These are phyloP conservation scores for Yamadazyma akitaensis DNA, from an alignment of 805 yeast species.

Conservation along the genomic window DNA sequence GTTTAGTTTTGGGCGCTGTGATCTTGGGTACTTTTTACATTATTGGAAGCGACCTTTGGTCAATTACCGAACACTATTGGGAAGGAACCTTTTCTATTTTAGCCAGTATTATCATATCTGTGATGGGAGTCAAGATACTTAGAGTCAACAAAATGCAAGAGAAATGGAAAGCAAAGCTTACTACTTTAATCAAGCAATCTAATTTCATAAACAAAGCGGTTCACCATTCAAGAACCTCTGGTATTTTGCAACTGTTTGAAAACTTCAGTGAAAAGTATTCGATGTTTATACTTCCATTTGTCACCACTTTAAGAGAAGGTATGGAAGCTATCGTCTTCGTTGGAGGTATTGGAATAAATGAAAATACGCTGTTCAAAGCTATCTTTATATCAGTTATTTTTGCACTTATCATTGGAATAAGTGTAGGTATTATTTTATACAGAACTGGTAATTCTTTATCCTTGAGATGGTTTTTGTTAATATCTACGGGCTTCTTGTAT, in stretches of 20 bases:
- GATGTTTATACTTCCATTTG: slow-evolving; percentile 61
- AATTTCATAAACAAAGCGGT: slow-evolving; percentile 20
- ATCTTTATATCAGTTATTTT: slow-evolving; percentile 54
- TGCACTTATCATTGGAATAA: slow-evolving; percentile 58
- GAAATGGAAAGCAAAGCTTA: slow-evolving; percentile 42
- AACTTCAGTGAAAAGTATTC: slow-evolving; percentile 23
- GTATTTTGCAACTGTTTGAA: slow-evolving; percentile 5
- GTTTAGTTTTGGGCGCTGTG: slow-evolving; percentile 38
- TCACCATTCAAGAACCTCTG: background rate
- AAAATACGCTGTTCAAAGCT: slow-evolving; percentile 35
- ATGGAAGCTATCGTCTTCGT: slow-evolving; percentile 88
- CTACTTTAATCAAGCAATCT: slow-evolving; percentile 23
- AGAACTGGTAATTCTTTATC: slow-evolving; percentile 77
- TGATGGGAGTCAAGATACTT: slow-evolving; percentile 45
- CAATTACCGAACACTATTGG: slow-evolving; percentile 47
- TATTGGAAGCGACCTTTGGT: slow-evolving; percentile 45
- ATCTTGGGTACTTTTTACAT: slow-evolving; percentile 38
- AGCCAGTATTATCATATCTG: slow-evolving; percentile 43
- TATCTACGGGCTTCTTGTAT: slow-evolving; percentile 77
- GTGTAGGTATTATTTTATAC: slow-evolving; percentile 66
- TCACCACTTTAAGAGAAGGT: slow-evolving; percentile 86
- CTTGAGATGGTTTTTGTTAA: slow-evolving; percentile 67
- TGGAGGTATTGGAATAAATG: slow-evolving; percentile 69
- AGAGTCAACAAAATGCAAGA: slow-evolving; percentile 43
- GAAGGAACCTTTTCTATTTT: slow-evolving; percentile 44